Percentiles rank a stretch among this genome's conserved stretches.
These are phyloP conservation scores for Setaria viridis DNA, from an alignment of 202 grass and related monocot species.

Conservation along the genomic window DNA sequence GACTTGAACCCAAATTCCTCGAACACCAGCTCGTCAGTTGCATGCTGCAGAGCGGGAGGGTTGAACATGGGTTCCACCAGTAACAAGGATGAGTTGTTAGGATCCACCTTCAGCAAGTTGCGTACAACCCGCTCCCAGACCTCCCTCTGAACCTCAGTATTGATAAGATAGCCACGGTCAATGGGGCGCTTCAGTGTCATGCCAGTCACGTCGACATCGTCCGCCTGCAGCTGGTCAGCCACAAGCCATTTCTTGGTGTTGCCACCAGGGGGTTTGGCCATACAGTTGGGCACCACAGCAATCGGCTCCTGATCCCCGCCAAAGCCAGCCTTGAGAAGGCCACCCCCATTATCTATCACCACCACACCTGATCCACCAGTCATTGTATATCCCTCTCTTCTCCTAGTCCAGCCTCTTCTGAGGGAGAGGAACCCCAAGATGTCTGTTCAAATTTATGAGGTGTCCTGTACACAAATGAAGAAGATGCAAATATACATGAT, in stretches of 20 bases:
- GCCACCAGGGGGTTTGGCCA: conserved; percentile 59
- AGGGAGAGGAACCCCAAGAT: background rate
- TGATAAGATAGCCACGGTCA: conserved; percentile 96
- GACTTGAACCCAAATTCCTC: conserved; percentile 89
- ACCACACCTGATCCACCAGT: conserved; percentile 62
- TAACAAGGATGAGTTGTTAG: conserved; percentile 70
- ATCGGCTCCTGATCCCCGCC: conserved; percentile 78
- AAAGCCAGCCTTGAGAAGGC: conserved; percentile 91
- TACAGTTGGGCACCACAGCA: conserved; percentile 84
- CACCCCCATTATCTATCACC: conserved; percentile 94
- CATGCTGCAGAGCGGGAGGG: conserved; percentile 73
- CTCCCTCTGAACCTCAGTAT: conserved; percentile 76
- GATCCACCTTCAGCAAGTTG: conserved; percentile 65
- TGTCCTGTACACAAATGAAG: background rate
- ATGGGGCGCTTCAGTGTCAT: conserved; percentile 83
- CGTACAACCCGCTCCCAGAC: conserved; percentile 88
- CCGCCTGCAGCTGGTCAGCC: conserved; percentile 78
- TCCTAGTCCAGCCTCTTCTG: background rate
- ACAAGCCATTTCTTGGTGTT: conserved; percentile 75
- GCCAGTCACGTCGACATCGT: conserved; percentile 76
- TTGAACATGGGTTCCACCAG: conserved; percentile 89
- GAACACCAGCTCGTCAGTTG: conserved; percentile 85
- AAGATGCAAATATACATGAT: background rate
- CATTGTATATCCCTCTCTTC: conserved; percentile 14
- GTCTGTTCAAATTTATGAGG: background rate